These are phyloP conservation scores for Fusarium sp. DNA, from an alignment of 2,329 filamentous ascomycete genomes.

Conservation along the genomic window DNA sequence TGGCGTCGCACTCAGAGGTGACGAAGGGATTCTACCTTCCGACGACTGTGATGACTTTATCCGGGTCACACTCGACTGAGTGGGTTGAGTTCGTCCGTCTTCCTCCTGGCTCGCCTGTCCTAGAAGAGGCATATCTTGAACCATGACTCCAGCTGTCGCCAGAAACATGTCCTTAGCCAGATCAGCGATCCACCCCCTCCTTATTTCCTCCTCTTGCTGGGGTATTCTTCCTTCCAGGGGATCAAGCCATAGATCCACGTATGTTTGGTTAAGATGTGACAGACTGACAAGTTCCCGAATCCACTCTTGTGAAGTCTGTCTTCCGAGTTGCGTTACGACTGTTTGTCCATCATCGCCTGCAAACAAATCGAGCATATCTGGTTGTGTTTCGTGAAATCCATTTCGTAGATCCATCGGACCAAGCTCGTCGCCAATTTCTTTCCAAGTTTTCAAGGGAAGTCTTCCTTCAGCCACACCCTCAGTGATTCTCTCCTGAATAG, in stretches of 20 bases:
- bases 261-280: constrained; percentile 46
- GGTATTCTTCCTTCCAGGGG: constrained; percentile 42
- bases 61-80: constrained; percentile 29
- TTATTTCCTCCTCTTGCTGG: constrained; percentile 40
- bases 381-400: constrained; percentile 44
- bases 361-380: constrained; percentile 48
- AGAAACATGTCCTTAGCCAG: constrained; percentile 53
- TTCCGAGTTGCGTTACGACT: constrained; percentile 50
- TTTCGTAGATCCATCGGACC: constrained; percentile 1
- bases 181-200: constrained; percentile 49
- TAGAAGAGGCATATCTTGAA: constrained; percentile 51
- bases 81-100: constrained; percentile 18
- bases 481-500: constrained; percentile 46
- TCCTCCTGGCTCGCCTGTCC: constrained; percentile 34
- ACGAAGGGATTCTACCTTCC: constrained; percentile 38
- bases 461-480: constrained; percentile 43
- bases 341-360: constrained; percentile 44
- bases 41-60: constrained; percentile 46
- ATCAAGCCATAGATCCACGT: constrained; percentile 52
- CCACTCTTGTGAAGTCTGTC: constrained; percentile 41
- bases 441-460: constrained; percentile 52
- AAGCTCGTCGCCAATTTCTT: constrained; percentile 42
- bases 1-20: constrained; percentile 26
- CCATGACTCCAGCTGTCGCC: constrained; percentile 52
- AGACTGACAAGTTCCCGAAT: constrained; percentile 45